Evolutionary conservation across 2,329 filamentous ascomycete species (phyloP), one percentile per base, ranked within the genome.

Genomic region (Trichophyton mentagrophytes): DNA sequence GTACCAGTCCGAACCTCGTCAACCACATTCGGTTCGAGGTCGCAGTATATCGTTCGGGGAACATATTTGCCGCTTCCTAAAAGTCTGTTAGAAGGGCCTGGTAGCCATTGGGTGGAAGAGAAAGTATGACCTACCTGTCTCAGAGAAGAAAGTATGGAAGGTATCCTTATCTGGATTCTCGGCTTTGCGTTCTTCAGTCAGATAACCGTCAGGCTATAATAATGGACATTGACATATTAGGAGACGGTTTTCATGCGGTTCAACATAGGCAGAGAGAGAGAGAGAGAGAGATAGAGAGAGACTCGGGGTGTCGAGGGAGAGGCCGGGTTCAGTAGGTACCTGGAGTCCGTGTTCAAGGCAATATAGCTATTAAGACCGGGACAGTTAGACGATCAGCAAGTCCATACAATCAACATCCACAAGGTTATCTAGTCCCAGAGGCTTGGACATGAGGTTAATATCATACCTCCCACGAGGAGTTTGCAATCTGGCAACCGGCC

Each of bases 91-190:
- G 15, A n/a, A n/a, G 6, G 25, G 11, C 6, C 11, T 8, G 70
- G 60, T 71, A 65, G 64, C 33, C 9, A 38, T 58, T 61, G 58
- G 62, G 61, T 71, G 62, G 72, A 67, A 66, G 42, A 57, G 42
- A 25, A 60, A 51, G 57, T 9, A 38, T 38, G 66, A 60, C 80
- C 69, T 89, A 97, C 93, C 92, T 73, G 93, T 97, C 84, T 99
- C 93, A 69, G 92, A 96, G 85, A 99, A 99, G 85, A 99, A 99
- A 72, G 93, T 99, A 83, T 91, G 96, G 85, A 99, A 99, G 68
- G 93, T 93, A 74, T 96, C 89, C 77, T 97, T 93, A 66, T 90
- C 49, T 55, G 49, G 88, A 66, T 95, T 88, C 74, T 86, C 85
- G 70, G 84, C 85, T 84, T 97, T 96, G 79, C 91, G 90, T 84